Conservation (phyloP, 164 flowering plant genomes). For the Chloranthus sessilifolius region DNA sequence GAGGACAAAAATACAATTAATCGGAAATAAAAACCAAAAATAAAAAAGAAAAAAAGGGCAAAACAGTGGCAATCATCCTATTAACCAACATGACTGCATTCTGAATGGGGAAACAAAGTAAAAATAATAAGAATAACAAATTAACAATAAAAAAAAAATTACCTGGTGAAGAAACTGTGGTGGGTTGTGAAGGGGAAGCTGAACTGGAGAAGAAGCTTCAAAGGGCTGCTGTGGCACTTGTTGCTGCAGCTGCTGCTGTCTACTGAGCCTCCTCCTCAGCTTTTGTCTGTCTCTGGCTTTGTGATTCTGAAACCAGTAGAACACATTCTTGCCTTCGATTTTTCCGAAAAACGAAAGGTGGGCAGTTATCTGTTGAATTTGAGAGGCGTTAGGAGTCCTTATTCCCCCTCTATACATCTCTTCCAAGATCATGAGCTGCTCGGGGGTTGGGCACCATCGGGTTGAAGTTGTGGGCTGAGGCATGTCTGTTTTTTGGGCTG, state of each 20-base stretch:
- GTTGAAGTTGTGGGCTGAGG: conserved; percentile 32
- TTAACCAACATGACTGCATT: too few species aligned
- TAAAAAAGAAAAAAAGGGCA: too few species aligned
- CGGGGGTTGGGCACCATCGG: conserved; percentile 80
- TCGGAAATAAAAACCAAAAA: too few species aligned
- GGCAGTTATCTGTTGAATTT: conserved; percentile 64
- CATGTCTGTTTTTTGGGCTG: not conserved
- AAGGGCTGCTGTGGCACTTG: conserved; percentile 8
- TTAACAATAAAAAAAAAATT: not conserved
- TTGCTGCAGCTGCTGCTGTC: conserved; percentile 10
- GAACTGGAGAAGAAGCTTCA: not conserved
- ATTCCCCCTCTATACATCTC: conserved; percentile 58
- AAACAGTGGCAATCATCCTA: too few species aligned
- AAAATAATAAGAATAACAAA: too few species aligned
- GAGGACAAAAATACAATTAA: too few species aligned
- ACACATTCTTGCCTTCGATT: conserved; percentile 75
- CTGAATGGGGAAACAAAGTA: too few species aligned
- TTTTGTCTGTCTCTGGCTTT: conserved; percentile 75
- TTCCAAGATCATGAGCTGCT: conserved; percentile 67
- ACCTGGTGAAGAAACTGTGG: conserved; percentile 24
- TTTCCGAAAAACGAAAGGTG: conserved; percentile 57
- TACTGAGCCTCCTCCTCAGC: conserved; percentile 44
- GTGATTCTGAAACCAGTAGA: conserved; percentile 82
- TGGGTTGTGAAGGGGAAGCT: conserved; percentile 7
- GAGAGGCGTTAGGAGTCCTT: conserved; percentile 53